A percentile compares a stretch with the other conserved stretches of the same genome.
phyloP scores from a whole-genome alignment of 306 rosid genomes.

The Malus sieversii region DNA sequence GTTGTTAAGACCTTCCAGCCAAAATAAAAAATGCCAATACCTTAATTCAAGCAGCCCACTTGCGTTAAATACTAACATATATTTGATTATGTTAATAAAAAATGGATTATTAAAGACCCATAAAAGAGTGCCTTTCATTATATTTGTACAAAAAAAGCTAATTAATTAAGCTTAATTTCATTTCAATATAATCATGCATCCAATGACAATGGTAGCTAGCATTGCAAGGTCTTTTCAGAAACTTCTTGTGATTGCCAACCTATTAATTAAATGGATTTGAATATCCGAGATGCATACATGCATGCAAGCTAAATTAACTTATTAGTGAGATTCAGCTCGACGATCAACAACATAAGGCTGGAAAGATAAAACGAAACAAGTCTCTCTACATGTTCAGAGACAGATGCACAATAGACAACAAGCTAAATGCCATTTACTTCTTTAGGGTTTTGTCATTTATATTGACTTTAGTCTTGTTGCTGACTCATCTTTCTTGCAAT shows the following conservation, averaged over 20 bases:
- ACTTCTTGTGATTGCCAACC: slow-evolving; percentile 30
- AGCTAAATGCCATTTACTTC: background rate
- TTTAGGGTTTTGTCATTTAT: slow-evolving; percentile 20
- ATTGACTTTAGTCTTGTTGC: slow-evolving; percentile 28
- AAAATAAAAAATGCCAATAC: background rate
- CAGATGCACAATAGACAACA: background rate
- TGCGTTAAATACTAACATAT: background rate
- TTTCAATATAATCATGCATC: background rate
- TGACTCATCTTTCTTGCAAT: slow-evolving; percentile 22
- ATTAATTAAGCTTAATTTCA: background rate
- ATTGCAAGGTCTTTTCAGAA: slow-evolving; percentile 1
- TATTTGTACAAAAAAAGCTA: slow-evolving; percentile 20
- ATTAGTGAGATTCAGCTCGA: slow-evolving; percentile 7
- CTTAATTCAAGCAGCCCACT: slow-evolving; percentile 4
- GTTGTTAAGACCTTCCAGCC: background rate
- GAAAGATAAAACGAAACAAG: background rate
- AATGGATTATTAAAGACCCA: background rate
- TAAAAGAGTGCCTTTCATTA: slow-evolving; percentile 21
- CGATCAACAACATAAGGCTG: background rate
- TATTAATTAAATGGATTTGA: background rate
- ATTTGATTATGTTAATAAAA: background rate
- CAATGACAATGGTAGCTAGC: slow-evolving; percentile 3
- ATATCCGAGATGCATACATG: background rate
- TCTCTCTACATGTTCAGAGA: background rate
- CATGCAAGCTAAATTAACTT: slow-evolving; percentile 23